Evolutionary conservation across 2,329 filamentous ascomycete species (phyloP), one percentile per base, ranked within the genome.

Genomic region (Graphilbum sp.): DNA sequence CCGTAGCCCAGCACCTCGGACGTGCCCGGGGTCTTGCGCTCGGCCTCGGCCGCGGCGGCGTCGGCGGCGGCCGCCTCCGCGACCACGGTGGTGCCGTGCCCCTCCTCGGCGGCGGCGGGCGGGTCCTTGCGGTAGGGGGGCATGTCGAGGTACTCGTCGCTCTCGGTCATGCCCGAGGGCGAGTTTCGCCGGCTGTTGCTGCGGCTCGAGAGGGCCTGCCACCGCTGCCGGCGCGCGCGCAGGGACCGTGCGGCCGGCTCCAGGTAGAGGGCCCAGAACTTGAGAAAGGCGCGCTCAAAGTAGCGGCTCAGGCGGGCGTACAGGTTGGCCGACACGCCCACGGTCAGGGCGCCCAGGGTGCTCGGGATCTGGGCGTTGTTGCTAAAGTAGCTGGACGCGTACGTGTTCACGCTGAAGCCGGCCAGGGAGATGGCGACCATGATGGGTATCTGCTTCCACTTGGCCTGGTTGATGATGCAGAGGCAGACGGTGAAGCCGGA

Each of bases 321-420:
- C 2, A 85, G 52, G 47, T 92, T 92, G 3, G 82, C 83, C 36
- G 85, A 60, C 25, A 87, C 69, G 11, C 84, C 84, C 13, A 92
- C 74, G 1, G 73, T 70, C 36, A 92, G 66, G 0, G 84, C 82
- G 24, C 81, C 81, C 2, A 90, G 66, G 32, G 82, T 83, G 55
- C 80, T 85, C 39, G 77, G 75, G 24, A 92, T 72, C 46, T 87
- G 81, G 0, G 73, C 71, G 48, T 83, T 86, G 36, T 67, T 70
- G 19, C 66, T 59, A 52, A 88, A 83, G 45, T 69, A 73, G 23
- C 67, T 61, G 24, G 72, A 71, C 13, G 71, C 74, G 56, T 82
- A 86, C 57, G 72, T 82, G 56, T 80, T 88, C 48, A 84, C 78
- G 8, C 75, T 62, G 51, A 81, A 90, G 9, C 83, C 84, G 0